Evolutionary conservation across 768 basidiomycete species (phyloP), one percentile per base, ranked within the genome.

Genomic region (Leucocoprinus leucothites): DNA sequence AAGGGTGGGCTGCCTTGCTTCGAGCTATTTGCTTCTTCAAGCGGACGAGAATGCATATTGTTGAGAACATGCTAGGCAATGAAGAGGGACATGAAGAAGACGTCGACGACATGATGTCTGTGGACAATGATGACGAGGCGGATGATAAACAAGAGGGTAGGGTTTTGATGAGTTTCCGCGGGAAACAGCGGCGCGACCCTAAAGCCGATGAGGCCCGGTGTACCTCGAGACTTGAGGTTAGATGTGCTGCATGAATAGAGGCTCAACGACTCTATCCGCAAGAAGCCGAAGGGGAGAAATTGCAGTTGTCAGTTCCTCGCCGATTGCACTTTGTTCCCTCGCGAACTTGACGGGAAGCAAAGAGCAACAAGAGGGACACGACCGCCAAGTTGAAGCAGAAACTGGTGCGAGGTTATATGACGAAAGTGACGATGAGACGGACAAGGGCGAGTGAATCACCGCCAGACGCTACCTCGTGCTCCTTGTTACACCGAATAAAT

Each of bases 1-100:
- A 85, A 25, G 84, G 81, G 18, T 67, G 85, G 45, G 79, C 81
- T 56, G 79, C 71, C 1, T 65, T 86, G 22, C 61, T 58, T 18
- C 74, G 71, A 54, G 82, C 82, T 40, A 58, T 77, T 41, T 67
- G 63, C 43, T 77, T 73, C 51, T 71, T 79, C 26, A 74, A 76
- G 57, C 67, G 70, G 26, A 76, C 77, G 40, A 67, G 67, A 38
- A 70, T 61, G 64, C 63, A 62, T 8, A 62, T 63, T 6, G 57
- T 56, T 35, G 51, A 54, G 25, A 61, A 60, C 38, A 58, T 34
- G 41, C 51, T 19, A 35, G 26, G 36, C 28, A 42, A 35, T 9
- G 43, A 48, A 42, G 54, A 57, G 46, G 58, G 53, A 42, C 40
- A 7, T 31, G 59, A 60, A 35, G 59, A 50, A 42, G 21, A 34